Evolutionary conservation across 2,329 filamentous ascomycete genomes (phyloP).

Genomic region (Penicillium brevicompactum): DNA sequence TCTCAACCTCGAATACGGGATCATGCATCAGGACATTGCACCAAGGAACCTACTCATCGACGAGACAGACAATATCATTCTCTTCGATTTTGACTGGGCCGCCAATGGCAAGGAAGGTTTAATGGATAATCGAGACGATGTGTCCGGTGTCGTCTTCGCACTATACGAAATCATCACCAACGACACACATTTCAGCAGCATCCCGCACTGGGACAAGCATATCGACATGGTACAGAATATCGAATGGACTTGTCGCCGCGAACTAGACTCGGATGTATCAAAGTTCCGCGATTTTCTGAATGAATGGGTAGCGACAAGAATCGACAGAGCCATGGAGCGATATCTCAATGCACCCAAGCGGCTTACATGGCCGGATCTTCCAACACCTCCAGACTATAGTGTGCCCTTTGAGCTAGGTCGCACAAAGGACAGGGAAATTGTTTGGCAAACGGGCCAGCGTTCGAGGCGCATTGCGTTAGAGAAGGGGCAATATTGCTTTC

Average conservation of each 20-base stretch:
- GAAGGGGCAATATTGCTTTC: conserved; percentile 21
- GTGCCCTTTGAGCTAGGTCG: conserved; percentile 18
- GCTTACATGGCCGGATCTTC: conserved; percentile 18
- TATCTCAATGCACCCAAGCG: conserved; percentile 22
- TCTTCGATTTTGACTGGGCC: conserved; percentile 30
- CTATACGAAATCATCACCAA: conserved; percentile 32
- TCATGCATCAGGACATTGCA: conserved; percentile 38
- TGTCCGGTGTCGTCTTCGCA: conserved; percentile 27
- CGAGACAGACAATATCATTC: conserved; percentile 20
- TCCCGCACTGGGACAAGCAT: conserved; percentile 26
- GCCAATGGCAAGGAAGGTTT: conserved; percentile 19
- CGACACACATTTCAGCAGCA: conserved; percentile 24
- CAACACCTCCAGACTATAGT: conserved; percentile 16
- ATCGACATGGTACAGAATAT: conserved; percentile 25
- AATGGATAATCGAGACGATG: conserved; percentile 24
- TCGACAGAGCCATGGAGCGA: conserved; percentile 11
- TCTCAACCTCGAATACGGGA: conserved; percentile 25
- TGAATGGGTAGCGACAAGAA: conserved; percentile 18
- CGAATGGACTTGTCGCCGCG: conserved; percentile 16
- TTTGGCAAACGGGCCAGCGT: conserved; percentile 12
- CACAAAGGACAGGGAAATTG: conserved; percentile 10
- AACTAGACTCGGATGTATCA: conserved; percentile 20
- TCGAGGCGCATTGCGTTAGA: conserved; percentile 14
- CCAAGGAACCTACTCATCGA: conserved; percentile 34
- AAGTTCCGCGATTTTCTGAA: conserved; percentile 21